These are phyloP conservation scores for Colletotrichum sidae DNA, from an alignment of 2,329 filamentous ascomycete species.

Conservation along the genomic window DNA sequence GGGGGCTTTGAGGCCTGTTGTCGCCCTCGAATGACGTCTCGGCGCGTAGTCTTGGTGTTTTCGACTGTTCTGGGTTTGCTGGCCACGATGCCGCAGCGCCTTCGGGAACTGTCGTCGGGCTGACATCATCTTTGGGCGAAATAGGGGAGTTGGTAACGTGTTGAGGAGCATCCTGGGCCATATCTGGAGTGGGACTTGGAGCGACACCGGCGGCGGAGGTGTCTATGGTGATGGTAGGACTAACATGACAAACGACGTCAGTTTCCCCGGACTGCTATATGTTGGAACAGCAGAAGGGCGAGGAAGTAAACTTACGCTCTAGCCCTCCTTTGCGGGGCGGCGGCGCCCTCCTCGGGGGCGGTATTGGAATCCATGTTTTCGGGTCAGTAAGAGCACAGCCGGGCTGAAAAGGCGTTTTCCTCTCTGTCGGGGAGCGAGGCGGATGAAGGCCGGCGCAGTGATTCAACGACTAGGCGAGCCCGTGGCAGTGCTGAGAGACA, in stretches of 20 bases:
- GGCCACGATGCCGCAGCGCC: constrained; percentile 44
- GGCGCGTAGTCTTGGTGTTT: constrained; percentile 59
- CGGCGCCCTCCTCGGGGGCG: constrained; percentile 30
- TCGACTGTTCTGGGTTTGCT: constrained; percentile 40
- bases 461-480: constrained; percentile 8
- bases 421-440: constrained; percentile 12
- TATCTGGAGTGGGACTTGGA: constrained; percentile 43
- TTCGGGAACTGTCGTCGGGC: constrained; percentile 52
- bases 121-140: constrained; percentile 53
- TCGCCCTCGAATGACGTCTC: constrained; percentile 75
- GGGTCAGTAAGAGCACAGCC: constrained; percentile 23
- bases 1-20: constrained; percentile 73
- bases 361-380: constrained; percentile 31
- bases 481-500: constrained; percentile 23
- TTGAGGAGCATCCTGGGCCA: constrained; percentile 43
- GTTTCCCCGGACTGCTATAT: constrained; percentile 14
- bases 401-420: constrained; percentile 20
- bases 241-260: constrained; percentile 41
- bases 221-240: constrained; percentile 67
- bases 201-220: constrained; percentile 55
- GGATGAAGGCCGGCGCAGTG: constrained; percentile 21
- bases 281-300: not conserved
- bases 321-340: constrained; percentile 42
- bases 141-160: constrained; percentile 47
- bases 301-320: constrained; percentile 51